phyloP scores from a whole-genome alignment of 176 grass and related monocot genomes.

The Carex scoparia region DNA sequence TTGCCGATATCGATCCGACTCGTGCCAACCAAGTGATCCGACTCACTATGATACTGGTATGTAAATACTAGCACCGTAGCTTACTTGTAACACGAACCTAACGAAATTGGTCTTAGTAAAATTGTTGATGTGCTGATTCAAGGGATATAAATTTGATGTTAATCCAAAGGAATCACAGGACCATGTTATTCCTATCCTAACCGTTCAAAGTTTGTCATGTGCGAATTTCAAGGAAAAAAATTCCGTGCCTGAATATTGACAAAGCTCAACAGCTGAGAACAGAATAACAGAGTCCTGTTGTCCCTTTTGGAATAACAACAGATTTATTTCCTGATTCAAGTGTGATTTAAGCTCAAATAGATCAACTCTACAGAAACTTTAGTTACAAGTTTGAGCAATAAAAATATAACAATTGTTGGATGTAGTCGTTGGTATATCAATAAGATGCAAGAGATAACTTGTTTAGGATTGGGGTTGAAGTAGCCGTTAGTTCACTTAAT shows the following conservation, averaged over 20 bases:
- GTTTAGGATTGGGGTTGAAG: not conserved
- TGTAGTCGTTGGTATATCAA: not conserved
- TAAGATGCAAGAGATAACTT: not conserved
- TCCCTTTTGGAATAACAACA: too few relatives aligned
- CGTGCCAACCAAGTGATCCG: not conserved
- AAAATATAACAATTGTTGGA: not conserved
- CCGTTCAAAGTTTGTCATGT: too few relatives aligned
- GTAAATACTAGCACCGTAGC: too few relatives aligned
- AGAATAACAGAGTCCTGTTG: too few relatives aligned
- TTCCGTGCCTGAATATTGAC: too few relatives aligned
- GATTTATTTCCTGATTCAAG: not conserved
- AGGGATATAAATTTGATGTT: too few relatives aligned
- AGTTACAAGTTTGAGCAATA: not conserved
- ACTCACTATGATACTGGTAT: not conserved
- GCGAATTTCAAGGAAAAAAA: too few relatives aligned
- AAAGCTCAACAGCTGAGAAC: too few relatives aligned
- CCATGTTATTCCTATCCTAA: too few relatives aligned
- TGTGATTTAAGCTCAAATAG: not conserved
- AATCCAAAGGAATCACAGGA: too few relatives aligned
- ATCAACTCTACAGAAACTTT: not conserved
- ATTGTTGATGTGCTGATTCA: not conserved
- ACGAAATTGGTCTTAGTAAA: not conserved
- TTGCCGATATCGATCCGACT: not conserved
- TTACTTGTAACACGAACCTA: not conserved
- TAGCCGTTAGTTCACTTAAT: slow-evolving; percentile 8